Percentiles rank a stretch among this genome's conserved stretches.
phyloP scores from a whole-genome alignment of 768 basidiomycete genomes.

The Amanita exitialis region DNA sequence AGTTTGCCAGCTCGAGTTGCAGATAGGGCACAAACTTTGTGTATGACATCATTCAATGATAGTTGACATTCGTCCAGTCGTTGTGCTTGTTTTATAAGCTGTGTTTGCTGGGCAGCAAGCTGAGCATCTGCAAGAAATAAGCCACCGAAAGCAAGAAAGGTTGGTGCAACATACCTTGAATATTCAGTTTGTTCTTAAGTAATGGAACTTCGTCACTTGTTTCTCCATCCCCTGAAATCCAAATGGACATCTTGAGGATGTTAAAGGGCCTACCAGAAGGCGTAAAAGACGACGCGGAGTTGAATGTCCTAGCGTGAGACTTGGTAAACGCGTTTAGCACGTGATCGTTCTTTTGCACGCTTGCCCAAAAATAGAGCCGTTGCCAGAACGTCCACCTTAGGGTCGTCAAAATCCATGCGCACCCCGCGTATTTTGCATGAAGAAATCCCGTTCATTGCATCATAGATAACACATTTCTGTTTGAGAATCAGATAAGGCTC shows the following conservation, averaged over 20 bases:
- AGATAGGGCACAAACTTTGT: slow-evolving; percentile 27
- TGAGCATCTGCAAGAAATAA: slow-evolving; percentile 29
- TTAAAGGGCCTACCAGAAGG: background rate
- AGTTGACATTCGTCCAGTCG: slow-evolving; percentile 33
- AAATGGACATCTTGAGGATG: slow-evolving; percentile 29
- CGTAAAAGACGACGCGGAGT: background rate
- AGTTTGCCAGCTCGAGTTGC: background rate
- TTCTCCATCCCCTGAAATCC: slow-evolving; percentile 36
- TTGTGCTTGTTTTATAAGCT: slow-evolving; percentile 28
- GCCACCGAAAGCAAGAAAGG: background rate
- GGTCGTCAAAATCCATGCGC: too few relatives aligned
- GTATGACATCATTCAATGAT: slow-evolving; percentile 32
- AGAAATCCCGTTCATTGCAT: too few relatives aligned
- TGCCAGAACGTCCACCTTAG: too few relatives aligned
- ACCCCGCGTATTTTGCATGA: too few relatives aligned
- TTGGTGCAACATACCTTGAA: slow-evolving; percentile 32
- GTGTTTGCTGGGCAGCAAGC: slow-evolving; percentile 36
- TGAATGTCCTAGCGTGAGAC: background rate
- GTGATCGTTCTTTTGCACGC: background rate
- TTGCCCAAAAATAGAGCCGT: too few relatives aligned
- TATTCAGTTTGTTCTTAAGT: slow-evolving; percentile 36
- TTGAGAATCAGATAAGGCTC: background rate
- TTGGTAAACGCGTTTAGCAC: background rate
- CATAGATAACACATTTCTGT: too few relatives aligned
- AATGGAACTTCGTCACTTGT: slow-evolving; percentile 36